Base-by-base conservation (phyloP, 2,329 filamentous ascomycete species). In the Fusarium sulawesiense region DNA sequence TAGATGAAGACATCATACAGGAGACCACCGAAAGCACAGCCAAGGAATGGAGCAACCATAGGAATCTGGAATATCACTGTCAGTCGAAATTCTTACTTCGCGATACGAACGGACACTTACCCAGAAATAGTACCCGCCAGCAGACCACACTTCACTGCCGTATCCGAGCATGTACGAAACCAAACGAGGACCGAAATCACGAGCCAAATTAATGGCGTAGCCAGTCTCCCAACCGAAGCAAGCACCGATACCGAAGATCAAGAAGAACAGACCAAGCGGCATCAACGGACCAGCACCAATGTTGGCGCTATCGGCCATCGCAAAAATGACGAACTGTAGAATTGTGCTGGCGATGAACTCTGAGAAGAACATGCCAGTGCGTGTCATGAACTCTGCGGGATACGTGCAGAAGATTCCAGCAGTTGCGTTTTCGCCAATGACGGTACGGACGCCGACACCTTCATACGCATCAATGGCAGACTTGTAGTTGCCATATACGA, bases 191-290 rank as follows among this genome's bases (percentile, higher is more conserved):
- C 90, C 89, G 75, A 93, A 91, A 69, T 93, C 91, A 78, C 91
- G 85, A 37, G 90, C 91, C 44, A 92, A 78, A 74, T 93, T 93
- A 70, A 93, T 92, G 18, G 91, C 91, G 78, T 92, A 93, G 40
- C 91, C 91, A 2, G 91, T 93, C 77, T 93, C 87, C 89, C 89
- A 93, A 9, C 91, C 91, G 73, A 92, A 93, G 75, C 89, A 91
- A 32, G 89, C 88, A 20, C 90, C 91, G 23, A 93, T 88, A 10
- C 90, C 91, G 75, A 93, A 93, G 66, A 93, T 89, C 49, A 93
- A 81, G 79, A 93, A 92, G 80, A 92, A 91, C 8, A 93, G 79
- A 10, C 83, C 86, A 3, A 93, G 79, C 0, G 90, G 89, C 60
- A 87, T 83, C 57, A 81, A 63, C 2, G 83, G 81, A 0, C 88